phyloP scores from a whole-genome alignment of 192 early-diverging fungal genomes.

The Linderina pennispora region DNA sequence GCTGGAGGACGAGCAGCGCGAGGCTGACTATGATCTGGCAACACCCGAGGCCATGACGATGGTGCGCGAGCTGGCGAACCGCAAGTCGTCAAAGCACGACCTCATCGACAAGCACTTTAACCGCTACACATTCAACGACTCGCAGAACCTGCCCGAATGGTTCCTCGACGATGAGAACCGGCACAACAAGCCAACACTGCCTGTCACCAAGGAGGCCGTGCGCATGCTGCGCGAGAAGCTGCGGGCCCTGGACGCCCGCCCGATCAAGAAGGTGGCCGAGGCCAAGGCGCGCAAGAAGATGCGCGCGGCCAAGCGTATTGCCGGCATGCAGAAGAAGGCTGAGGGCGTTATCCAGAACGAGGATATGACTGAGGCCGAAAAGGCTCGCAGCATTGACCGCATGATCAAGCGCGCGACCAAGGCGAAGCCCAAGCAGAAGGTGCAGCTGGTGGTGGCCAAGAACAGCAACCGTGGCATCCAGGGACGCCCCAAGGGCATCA shows the following conservation, averaged over 20 bases:
- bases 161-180: constrained; percentile 87
- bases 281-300: constrained; percentile 96
- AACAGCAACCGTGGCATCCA: constrained; percentile 72
- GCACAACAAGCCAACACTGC: constrained; percentile 84
- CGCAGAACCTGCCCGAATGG: constrained; percentile 81
- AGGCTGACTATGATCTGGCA: constrained; percentile 62
- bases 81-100: constrained; percentile 69
- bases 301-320: constrained; percentile 64
- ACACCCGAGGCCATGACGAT: constrained; percentile 90
- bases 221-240: constrained; percentile 74
- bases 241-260: constrained; percentile 88
- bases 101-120: constrained; percentile 92
- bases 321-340: constrained; percentile 85
- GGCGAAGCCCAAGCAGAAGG: constrained; percentile 67
- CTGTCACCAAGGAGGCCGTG: constrained; percentile 97
- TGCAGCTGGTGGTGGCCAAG: constrained; percentile 87
- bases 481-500: constrained; percentile 95
- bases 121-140: constrained; percentile 82
- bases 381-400: constrained; percentile 74
- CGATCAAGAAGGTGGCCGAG: constrained; percentile 99
- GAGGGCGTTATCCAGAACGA: constrained; percentile 76
- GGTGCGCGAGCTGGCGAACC: constrained; percentile 75
- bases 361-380: constrained; percentile 86
- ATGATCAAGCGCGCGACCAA: constrained; percentile 79
- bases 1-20: constrained; percentile 42